Evolutionary conservation across 768 basidiomycete genomes (phyloP).

Genomic region (Galerina marginata): DNA sequence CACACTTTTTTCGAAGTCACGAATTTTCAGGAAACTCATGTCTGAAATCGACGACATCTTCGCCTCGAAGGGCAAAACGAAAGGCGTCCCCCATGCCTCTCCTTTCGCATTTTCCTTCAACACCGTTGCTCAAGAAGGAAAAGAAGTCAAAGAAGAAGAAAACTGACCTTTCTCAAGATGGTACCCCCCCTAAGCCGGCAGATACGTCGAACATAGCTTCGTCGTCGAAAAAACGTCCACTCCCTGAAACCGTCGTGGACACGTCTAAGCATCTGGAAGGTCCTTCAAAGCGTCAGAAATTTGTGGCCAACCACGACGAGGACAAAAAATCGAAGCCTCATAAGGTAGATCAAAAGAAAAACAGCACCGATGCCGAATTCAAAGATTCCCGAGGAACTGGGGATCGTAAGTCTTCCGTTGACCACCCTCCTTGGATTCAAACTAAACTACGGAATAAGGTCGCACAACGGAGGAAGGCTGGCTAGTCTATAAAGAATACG

Average conservation of each 20-base stretch:
- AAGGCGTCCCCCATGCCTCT: conserved; percentile 26
- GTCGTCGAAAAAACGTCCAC: conserved; percentile 41
- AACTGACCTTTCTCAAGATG: conserved; percentile 18
- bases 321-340: conserved; percentile 10
- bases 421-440: conserved; percentile 1
- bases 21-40: conserved; percentile 34
- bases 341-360: conserved; percentile 10
- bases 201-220: conserved; percentile 3
- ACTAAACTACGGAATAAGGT: conserved; percentile 46
- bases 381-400: conserved; percentile 76
- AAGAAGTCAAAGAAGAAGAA: conserved; percentile 48
- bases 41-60: conserved; percentile 91
- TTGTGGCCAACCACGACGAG: conserved; percentile 18
- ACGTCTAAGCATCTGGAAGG: conserved; percentile 48
- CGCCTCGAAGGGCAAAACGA: conserved; percentile 48
- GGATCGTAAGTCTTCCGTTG: conserved; percentile 54
- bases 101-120: too few species aligned
- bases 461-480: conserved; percentile 83
- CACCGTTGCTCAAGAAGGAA: conserved; percentile 42
- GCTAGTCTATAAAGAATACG: conserved; percentile 80
- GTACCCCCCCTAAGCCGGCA: background rate
- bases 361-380: conserved; percentile 42
- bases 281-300: conserved; percentile 45
- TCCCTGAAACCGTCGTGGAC: conserved; percentile 70
- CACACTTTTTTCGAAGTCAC: conserved; percentile 9